Base-by-base conservation (phyloP, 192 early-diverging fungal species). In the Phycomyces blakesleeanus region DNA sequence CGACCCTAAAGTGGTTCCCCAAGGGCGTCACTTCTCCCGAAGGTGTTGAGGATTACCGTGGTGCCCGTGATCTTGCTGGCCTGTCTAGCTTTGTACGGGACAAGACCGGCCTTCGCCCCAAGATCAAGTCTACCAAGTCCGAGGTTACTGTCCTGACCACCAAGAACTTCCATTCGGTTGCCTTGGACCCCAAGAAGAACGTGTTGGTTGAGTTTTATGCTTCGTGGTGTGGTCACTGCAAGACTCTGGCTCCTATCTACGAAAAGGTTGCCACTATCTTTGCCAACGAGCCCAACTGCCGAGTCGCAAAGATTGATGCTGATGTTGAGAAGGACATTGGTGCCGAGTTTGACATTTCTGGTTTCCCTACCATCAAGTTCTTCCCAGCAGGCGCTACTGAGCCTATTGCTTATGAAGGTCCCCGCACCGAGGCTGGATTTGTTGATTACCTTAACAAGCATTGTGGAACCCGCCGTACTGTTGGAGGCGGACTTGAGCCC, bases 141-240 rank as follows among this genome's bases (percentile, higher is more conserved):
- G 68, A 78, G 29, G 93, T 97, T 8, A 70, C 62, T 34, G 83
- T 81, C 24, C 83, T 99, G 41, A 84, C 86, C 57, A 79, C 82
- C 58, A 76, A 74, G 29, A 84, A 80, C 52, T 99, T 99, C 78
- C 86, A 94, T 56, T 68, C 79, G 22, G 79, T 88, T 44, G 92
- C 89, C 15, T 66, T 91, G 42, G 83, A 90, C 59, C 74, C 86
- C 41, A 67, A 78, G 63, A 90, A 87, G 66, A 88, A 84, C 73
- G 87, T 87, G 9, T 73, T 99, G 64, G 95, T 97, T 34, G 91
- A 93, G 75, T 97, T 97, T 74, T 95, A 88, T 76, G 95, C 95
- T 18, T 87, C 88, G 20, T 96, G 92, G 91, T 95, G 91, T 70
- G 93, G 92, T 10, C 92, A 94, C 75, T 95, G 81, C 75, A 83